phyloP scores from a whole-genome alignment of 2,329 filamentous ascomycete genomes.

The Alternaria tenuissima region DNA sequence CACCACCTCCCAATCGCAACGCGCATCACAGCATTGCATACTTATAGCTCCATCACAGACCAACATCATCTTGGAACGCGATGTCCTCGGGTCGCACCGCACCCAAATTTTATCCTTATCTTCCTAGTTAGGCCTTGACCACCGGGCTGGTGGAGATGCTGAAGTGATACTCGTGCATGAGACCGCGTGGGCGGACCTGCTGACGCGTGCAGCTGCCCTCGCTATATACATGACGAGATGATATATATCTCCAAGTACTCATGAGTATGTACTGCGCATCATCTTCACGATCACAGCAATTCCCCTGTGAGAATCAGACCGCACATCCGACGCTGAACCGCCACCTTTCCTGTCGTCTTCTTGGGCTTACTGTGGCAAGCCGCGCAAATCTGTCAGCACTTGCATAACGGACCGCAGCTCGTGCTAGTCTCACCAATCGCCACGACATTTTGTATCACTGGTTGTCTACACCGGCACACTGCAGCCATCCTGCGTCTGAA shows the following conservation, averaged over 20 bases:
- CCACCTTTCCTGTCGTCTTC: conserved; percentile 15
- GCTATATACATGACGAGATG: conserved; percentile 9
- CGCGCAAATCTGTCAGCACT: conserved; percentile 16
- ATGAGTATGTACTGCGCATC: not conserved
- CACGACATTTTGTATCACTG: conserved; percentile 15
- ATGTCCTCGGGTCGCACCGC: conserved; percentile 22
- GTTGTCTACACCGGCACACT: conserved; percentile 1
- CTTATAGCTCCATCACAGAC: conserved; percentile 18
- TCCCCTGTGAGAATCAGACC: conserved; percentile 4
- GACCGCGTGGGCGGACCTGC: conserved; percentile 29
- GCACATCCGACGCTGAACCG: conserved; percentile 14
- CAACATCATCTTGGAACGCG: conserved; percentile 15
- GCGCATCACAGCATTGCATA: conserved; percentile 30
- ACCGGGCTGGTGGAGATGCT: conserved; percentile 28
- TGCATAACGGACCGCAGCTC: conserved; percentile 18
- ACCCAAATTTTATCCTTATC: conserved; percentile 12
- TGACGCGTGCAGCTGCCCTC: conserved; percentile 34
- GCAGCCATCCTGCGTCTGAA: not conserved
- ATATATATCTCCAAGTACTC: not conserved
- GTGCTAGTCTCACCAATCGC: conserved; percentile 16
- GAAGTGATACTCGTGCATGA: conserved; percentile 30
- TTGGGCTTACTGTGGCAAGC: conserved; percentile 36
- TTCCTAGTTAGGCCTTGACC: conserved; percentile 20
- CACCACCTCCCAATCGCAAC: conserved; percentile 36
- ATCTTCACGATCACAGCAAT: not conserved